These are phyloP conservation scores for Leptographium radiaticola DNA, from an alignment of 2,329 filamentous ascomycete genomes.

Conservation along the genomic window DNA sequence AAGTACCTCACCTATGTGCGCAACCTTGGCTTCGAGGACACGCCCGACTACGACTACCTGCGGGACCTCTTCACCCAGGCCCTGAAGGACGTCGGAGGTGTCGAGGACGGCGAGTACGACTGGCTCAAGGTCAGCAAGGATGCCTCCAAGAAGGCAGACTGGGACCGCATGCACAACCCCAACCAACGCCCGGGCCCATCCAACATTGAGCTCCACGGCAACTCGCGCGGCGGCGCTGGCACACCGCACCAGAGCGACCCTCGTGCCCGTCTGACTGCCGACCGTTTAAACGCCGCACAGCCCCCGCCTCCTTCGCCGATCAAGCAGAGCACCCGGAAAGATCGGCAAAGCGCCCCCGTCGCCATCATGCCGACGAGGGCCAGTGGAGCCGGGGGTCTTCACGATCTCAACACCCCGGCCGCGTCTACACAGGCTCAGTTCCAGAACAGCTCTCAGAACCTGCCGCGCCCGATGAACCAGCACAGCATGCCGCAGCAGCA, in stretches of 20 bases:
- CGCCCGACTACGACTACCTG: conserved; percentile 94
- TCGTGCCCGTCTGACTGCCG: conserved; percentile 55
- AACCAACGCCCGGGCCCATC: conserved; percentile 70
- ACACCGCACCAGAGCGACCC: conserved; percentile 43
- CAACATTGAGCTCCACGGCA: conserved; percentile 70
- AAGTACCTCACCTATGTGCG: conserved; percentile 96
- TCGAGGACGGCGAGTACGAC: conserved; percentile 97
- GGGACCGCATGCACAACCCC: conserved; percentile 68
- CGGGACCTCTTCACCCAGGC: conserved; percentile 94
- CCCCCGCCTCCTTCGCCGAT: conserved; percentile 77
- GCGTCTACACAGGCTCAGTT: conserved; percentile 93
- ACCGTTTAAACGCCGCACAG: conserved; percentile 90
- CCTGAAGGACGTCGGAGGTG: conserved; percentile 83
- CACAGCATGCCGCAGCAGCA: conserved; percentile 18
- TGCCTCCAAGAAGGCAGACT: conserved; percentile 63
- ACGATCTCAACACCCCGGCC: conserved; percentile 71
- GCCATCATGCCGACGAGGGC: conserved; percentile 62
- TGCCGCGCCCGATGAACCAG: conserved; percentile 52
- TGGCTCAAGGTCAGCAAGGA: conserved; percentile 95
- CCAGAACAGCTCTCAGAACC: conserved; percentile 86
- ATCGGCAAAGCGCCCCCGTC: conserved; percentile 66
- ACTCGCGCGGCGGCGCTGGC: conserved; percentile 52
- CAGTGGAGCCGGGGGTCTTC: conserved; percentile 58
- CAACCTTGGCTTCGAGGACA: conserved; percentile 96
- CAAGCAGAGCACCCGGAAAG: conserved; percentile 62